phyloP scores from a whole-genome alignment of 192 early-diverging fungal genomes.

The Borealophlyctis nickersoniae region DNA sequence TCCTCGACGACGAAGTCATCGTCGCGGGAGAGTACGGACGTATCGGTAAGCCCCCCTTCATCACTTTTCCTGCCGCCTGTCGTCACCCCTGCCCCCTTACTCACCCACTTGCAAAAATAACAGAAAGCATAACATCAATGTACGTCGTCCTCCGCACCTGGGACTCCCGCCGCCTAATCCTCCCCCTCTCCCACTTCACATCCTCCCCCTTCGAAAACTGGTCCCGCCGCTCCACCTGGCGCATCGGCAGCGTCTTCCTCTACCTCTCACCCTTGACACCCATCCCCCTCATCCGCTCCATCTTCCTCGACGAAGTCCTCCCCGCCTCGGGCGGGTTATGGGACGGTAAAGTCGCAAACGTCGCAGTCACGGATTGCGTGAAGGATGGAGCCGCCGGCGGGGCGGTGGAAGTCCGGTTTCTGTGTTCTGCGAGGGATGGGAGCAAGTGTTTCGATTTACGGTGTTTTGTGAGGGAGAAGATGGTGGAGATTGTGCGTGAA shows the following conservation, averaged over 20 bases:
- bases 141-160: constrained; percentile 25
- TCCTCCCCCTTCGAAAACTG: constrained; percentile 30
- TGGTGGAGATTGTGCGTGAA: constrained; percentile 8
- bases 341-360: constrained; percentile 30
- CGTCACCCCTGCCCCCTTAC: too few species aligned
- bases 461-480: constrained; percentile 24
- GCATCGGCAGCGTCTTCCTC: constrained; percentile 22
- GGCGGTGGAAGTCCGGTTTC: constrained; percentile 11
- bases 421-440: constrained; percentile 15
- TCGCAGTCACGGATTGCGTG: constrained; percentile 22
- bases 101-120: too few species aligned
- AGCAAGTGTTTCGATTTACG: constrained; percentile 19
- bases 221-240: constrained; percentile 32
- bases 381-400: too few species aligned
- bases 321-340: constrained; percentile 28
- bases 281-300: constrained; percentile 11
- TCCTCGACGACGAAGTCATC: constrained; percentile 29
- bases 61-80: too few species aligned
- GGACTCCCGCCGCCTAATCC: constrained; percentile 27
- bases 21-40: constrained; percentile 36
- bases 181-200: constrained; percentile 25
- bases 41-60: too few species aligned
- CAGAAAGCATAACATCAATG: constrained; percentile 23
- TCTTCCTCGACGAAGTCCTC: constrained; percentile 18
- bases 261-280: constrained; percentile 21